phyloP scores from a whole-genome alignment of 2,329 filamentous ascomycete genomes.

The Pseudogymnoascus sp. region DNA sequence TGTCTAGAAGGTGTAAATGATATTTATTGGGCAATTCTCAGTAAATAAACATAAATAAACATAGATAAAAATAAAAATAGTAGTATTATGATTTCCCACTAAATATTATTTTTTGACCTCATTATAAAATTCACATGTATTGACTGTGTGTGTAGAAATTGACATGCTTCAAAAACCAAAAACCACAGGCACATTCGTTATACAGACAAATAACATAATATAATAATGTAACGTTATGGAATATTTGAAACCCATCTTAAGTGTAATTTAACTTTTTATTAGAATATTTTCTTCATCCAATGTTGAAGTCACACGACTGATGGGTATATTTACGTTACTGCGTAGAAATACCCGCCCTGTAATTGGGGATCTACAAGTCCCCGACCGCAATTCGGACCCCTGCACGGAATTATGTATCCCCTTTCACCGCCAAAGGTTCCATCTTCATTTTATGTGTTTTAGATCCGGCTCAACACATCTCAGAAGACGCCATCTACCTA shows the following conservation, averaged over 20 bases:
- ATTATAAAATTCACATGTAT: background rate
- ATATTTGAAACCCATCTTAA: background rate
- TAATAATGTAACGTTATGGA: background rate
- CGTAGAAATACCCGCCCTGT: background rate
- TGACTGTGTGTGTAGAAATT: background rate
- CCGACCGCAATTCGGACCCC: background rate
- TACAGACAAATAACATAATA: background rate
- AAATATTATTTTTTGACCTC: background rate
- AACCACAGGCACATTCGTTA: too few relatives aligned
- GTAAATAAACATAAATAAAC: background rate
- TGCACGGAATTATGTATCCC: background rate
- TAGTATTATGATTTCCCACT: background rate
- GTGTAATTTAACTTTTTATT: background rate
- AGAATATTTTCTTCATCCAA: background rate
- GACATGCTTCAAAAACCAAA: background rate
- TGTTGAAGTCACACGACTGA: background rate
- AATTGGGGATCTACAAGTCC: constrained; percentile 3
- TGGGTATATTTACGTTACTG: background rate
- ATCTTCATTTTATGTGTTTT: constrained; percentile 8
- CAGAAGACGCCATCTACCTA: constrained; percentile 4
- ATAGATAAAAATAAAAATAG: background rate
- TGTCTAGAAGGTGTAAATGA: background rate
- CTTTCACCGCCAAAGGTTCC: background rate
- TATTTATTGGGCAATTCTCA: background rate
- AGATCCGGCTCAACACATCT: background rate